Evolutionary conservation across 2,329 filamentous ascomycete species (phyloP).

Genomic region (Truncatella angustata): DNA sequence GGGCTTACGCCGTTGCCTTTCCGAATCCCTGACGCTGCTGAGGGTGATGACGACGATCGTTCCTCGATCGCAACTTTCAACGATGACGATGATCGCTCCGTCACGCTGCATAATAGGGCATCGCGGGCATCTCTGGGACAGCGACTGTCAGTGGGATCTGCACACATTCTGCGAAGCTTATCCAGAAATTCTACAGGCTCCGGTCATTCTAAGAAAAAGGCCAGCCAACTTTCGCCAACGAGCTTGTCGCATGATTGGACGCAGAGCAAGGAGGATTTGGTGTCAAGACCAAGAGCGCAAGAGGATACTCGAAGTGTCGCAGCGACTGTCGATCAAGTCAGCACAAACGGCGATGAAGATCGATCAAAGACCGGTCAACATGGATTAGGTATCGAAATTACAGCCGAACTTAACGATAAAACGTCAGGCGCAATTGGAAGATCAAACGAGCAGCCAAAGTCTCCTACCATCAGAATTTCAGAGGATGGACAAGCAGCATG

Average conservation of each 20-base stretch:
- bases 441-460: conserved; percentile 14
- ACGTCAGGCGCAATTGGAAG: conserved; percentile 14
- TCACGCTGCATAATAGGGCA: conserved; percentile 26
- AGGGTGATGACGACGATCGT: conserved; percentile 46
- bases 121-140: conserved; percentile 40
- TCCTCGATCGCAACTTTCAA: conserved; percentile 72
- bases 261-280: conserved; percentile 46
- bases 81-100: conserved; percentile 47
- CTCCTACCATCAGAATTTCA: no score
- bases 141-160: conserved; percentile 48
- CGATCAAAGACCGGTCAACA: conserved; percentile 19
- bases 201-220: conserved; percentile 24
- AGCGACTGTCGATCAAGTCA: conserved; percentile 57
- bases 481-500: conserved; percentile 13
- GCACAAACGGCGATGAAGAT: conserved; percentile 38
- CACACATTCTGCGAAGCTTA: conserved; percentile 40
- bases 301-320: conserved; percentile 52
- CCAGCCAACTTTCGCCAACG: conserved; percentile 17
- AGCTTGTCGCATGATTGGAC: conserved; percentile 18
- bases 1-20: conserved; percentile 66
- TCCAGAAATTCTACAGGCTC: conserved; percentile 34
- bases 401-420: conserved; percentile 32
- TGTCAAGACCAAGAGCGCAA: conserved; percentile 34
- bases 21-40: conserved; percentile 45
- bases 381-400: conserved; percentile 36